phyloP scores from a whole-genome alignment of 2,329 filamentous ascomycete species.

The Whalleya microplaca region DNA sequence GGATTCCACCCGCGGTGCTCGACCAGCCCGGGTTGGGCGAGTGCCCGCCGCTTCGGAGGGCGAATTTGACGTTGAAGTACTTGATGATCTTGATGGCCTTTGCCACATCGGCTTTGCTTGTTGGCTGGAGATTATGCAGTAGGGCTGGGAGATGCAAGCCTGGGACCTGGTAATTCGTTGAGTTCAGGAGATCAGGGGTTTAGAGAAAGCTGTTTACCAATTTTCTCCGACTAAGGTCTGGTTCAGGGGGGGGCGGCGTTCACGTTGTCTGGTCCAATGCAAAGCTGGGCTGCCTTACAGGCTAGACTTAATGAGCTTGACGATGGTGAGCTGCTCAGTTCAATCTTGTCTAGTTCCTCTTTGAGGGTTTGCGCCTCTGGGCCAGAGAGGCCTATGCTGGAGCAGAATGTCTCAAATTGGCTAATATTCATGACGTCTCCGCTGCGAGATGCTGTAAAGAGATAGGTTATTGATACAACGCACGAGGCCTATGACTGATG shows the following conservation, averaged over 20 bases:
- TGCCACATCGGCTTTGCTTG: conserved; percentile 4
- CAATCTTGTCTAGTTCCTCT: background rate
- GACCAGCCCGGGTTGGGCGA: conserved; percentile 26
- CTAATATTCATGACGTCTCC: too few species aligned
- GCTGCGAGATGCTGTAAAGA: too few species aligned
- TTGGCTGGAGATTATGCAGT: conserved; percentile 19
- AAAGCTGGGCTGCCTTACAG: background rate
- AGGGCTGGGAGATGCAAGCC: conserved; percentile 12
- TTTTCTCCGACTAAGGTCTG: conserved; percentile 7
- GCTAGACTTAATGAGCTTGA: background rate
- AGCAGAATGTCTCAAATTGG: background rate
- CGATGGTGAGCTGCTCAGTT: background rate
- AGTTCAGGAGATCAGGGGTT: background rate
- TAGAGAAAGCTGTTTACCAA: conserved; percentile 1
- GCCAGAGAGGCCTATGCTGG: conserved; percentile 3
- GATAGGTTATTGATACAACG: too few species aligned
- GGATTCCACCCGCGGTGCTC: conserved; percentile 11
- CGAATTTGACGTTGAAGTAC: conserved; percentile 18
- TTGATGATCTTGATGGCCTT: conserved; percentile 14
- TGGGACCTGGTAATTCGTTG: conserved; percentile 15
- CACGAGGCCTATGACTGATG: too few species aligned
- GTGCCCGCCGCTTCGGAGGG: conserved; percentile 23
- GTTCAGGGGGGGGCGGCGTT: conserved; percentile 3
- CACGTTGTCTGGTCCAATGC: conserved; percentile 1
- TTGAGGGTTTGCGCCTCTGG: background rate